Evolutionary conservation across 768 basidiomycete species (phyloP).

Genomic region (Suillus cothurnatus): DNA sequence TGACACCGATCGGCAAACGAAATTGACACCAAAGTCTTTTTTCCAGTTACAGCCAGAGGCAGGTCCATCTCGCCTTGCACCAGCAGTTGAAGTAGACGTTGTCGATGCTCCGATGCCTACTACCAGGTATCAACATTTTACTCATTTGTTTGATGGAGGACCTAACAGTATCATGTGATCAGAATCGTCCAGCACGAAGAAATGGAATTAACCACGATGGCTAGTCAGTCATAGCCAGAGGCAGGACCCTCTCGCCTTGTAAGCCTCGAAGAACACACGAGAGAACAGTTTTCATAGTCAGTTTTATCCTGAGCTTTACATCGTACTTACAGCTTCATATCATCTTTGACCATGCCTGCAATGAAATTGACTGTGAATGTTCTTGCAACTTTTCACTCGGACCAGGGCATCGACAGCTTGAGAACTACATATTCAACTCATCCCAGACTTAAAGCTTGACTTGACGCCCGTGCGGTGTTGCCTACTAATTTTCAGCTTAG

Average conservation of each 20-base stretch:
- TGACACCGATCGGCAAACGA: not conserved
- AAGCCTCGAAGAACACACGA: not conserved
- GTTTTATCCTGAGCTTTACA: not conserved
- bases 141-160: not conserved
- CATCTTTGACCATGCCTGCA: not conserved
- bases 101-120: not conserved
- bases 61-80: not conserved
- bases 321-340: not conserved
- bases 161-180: not conserved
- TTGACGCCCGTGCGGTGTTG: too few relatives aligned
- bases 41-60: not conserved
- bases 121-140: not conserved
- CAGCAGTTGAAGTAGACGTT: not conserved
- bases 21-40: not conserved
- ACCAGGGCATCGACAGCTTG: not conserved
- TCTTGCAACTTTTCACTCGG: too few relatives aligned
- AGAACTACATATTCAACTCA: not conserved
- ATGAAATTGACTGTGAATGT: not conserved
- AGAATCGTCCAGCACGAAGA: not conserved
- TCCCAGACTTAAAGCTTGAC: too few relatives aligned
- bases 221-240: not conserved
- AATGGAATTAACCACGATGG: too few relatives aligned
- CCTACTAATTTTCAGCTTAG: too few relatives aligned
- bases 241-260: not conserved
- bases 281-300: not conserved